phyloP scores from a whole-genome alignment of 495 filamentous ascomycete species.

The Penicillium atrosanguineum region DNA sequence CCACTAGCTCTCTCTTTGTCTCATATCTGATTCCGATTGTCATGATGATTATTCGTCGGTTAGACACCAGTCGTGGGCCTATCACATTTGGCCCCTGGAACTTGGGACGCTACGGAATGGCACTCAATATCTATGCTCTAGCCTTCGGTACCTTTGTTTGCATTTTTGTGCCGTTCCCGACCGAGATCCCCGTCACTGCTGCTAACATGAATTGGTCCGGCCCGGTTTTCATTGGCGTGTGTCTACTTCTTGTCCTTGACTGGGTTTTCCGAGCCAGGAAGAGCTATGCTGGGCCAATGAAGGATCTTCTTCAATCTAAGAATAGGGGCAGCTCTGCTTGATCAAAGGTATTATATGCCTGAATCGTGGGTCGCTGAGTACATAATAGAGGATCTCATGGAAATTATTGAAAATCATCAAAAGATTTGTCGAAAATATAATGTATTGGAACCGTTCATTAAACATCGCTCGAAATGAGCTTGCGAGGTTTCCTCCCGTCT shows the following conservation, averaged over 20 bases:
- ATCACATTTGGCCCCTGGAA: constrained; percentile 30
- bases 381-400: not conserved
- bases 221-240: constrained; percentile 32
- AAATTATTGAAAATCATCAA: not conserved
- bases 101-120: constrained; percentile 29
- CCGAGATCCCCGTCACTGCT: constrained; percentile 30
- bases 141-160: constrained; percentile 33
- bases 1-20: constrained; percentile 41
- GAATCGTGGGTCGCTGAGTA: not conserved
- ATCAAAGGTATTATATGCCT: not conserved
- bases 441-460: not conserved
- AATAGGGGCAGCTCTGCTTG: constrained; percentile 5
- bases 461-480: not conserved
- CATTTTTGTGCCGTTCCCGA: constrained; percentile 43
- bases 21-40: constrained; percentile 50
- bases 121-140: constrained; percentile 37
- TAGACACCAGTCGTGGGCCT: constrained; percentile 11
- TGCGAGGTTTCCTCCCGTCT: too few relatives aligned
- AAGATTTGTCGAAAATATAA: too few relatives aligned
- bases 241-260: constrained; percentile 32
- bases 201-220: constrained; percentile 41
- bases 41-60: constrained; percentile 31
- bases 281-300: constrained; percentile 15
- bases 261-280: constrained; percentile 35
- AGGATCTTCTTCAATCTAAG: constrained; percentile 9